Percentiles rank a stretch among this genome's conserved stretches.
Evolutionary conservation across 306 rosid species (phyloP).

Genomic region (Mucuna pruriens): DNA sequence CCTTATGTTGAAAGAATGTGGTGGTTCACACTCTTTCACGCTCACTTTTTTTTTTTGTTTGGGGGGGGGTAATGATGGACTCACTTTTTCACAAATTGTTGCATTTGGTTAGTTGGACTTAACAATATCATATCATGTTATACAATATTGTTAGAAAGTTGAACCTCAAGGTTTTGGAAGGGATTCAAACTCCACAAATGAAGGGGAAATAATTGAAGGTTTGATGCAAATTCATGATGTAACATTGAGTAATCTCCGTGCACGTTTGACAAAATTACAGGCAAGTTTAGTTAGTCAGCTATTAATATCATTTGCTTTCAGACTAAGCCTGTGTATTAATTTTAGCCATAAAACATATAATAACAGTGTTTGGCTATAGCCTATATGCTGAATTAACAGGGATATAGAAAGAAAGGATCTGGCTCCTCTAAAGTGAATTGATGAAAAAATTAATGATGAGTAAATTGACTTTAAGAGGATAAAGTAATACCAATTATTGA

Average conservation of each 20-base stretch:
- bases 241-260: slow-evolving; percentile 66
- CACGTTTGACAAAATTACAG: slow-evolving; percentile 82
- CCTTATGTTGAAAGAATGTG: slow-evolving; percentile 7
- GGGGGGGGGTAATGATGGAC: background rate
- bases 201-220: slow-evolving; percentile 56
- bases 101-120: slow-evolving; percentile 21
- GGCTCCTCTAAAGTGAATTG: too few relatives aligned
- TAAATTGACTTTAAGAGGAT: too few relatives aligned
- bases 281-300: slow-evolving; percentile 37
- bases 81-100: background rate
- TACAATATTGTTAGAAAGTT: slow-evolving; percentile 44
- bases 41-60: too few relatives aligned
- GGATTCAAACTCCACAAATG: slow-evolving; percentile 48
- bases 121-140: slow-evolving; percentile 8
- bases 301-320: background rate
- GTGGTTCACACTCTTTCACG: background rate
- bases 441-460: too few relatives aligned
- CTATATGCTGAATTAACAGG: background rate
- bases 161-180: slow-evolving; percentile 61
- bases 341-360: slow-evolving; percentile 6
- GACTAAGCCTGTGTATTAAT: background rate
- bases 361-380: background rate
- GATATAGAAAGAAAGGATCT: background rate
- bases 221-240: slow-evolving; percentile 71
- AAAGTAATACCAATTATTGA: too few relatives aligned